These are phyloP conservation scores for Aspergillus cavernicola DNA, from an alignment of 495 filamentous ascomycete genomes.

Conservation along the genomic window DNA sequence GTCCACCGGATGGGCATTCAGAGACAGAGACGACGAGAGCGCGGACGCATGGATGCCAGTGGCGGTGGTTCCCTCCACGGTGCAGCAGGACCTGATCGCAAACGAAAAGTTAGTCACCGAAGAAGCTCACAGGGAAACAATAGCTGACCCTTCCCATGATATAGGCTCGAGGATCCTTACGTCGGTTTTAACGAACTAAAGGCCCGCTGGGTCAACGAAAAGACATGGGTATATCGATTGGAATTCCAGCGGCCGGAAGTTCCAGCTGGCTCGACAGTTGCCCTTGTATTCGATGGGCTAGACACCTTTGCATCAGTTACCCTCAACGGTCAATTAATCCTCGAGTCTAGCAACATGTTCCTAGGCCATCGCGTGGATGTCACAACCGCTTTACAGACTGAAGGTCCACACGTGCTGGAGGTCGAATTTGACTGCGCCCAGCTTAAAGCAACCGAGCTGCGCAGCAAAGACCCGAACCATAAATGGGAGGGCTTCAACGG, in stretches of 20 bases:
- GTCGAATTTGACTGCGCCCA: slow-evolving; percentile 53
- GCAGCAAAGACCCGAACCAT: slow-evolving; percentile 44
- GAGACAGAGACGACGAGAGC: slow-evolving; percentile 44
- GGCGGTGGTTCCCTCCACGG: slow-evolving; percentile 62
- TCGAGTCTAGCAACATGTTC: slow-evolving; percentile 83
- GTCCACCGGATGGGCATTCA: slow-evolving; percentile 63
- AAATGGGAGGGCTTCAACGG: slow-evolving; percentile 69
- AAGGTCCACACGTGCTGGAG: slow-evolving; percentile 42
- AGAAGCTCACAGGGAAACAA: too few relatives aligned
- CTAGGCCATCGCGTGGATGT: slow-evolving; percentile 68
- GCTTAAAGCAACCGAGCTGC: slow-evolving; percentile 38
- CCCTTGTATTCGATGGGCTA: slow-evolving; percentile 73
- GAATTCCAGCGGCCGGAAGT: slow-evolving; percentile 48
- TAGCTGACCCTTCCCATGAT: slow-evolving; percentile 1
- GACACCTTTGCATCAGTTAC: slow-evolving; percentile 79
- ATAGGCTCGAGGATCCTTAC: slow-evolving; percentile 52
- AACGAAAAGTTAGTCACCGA: slow-evolving; percentile 42
- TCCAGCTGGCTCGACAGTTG: slow-evolving; percentile 24
- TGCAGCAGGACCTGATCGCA: slow-evolving; percentile 72
- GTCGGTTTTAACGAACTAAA: slow-evolving; percentile 74
- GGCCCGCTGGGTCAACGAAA: slow-evolving; percentile 80
- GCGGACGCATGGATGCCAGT: slow-evolving; percentile 61
- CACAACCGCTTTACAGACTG: slow-evolving; percentile 42
- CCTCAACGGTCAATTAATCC: slow-evolving; percentile 64
- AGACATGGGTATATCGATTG: slow-evolving; percentile 68